Conservation (phyloP, 1,284 basidiomycete genomes). For the Rhizoctonia solani region DNA sequence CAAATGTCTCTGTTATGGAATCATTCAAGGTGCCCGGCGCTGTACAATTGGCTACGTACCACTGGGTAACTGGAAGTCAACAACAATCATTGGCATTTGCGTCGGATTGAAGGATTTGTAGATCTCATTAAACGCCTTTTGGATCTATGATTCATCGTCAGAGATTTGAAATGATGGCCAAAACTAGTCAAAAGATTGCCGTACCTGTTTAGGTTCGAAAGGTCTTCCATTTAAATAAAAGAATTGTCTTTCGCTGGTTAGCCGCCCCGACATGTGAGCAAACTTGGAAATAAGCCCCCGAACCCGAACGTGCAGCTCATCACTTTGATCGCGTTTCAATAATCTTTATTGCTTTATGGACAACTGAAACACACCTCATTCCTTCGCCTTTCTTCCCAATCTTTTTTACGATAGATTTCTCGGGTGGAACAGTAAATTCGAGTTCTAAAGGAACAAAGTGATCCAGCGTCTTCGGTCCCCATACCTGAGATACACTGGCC, state of each 20-base stretch:
- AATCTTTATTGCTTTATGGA: not conserved
- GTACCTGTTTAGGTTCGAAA: conserved; percentile 76
- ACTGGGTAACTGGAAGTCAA: conserved; percentile 80
- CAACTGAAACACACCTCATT: not conserved
- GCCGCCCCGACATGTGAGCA: conserved; percentile 68
- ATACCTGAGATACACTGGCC: conserved; percentile 75
- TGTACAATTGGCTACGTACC: conserved; percentile 49
- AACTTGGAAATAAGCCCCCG: conserved; percentile 83
- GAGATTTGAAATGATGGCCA: not conserved
- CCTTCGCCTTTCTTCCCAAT: conserved; percentile 38
- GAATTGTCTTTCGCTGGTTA: conserved; percentile 85
- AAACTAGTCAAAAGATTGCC: not conserved
- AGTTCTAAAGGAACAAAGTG: conserved; percentile 76
- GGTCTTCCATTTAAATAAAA: conserved; percentile 95
- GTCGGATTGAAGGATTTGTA: conserved; percentile 83
- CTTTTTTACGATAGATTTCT: conserved; percentile 52
- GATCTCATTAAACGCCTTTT: conserved; percentile 87
- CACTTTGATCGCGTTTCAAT: not conserved
- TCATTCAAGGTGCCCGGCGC: not conserved
- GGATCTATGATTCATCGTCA: conserved; percentile 55
- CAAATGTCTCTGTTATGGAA: conserved; percentile 69
- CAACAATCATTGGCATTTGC: conserved; percentile 81
- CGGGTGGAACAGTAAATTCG: conserved; percentile 68
- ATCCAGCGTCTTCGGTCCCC: conserved; percentile 82
- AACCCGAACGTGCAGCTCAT: conserved; percentile 58